Percentiles rank a stretch among this genome's conserved stretches.
Evolutionary conservation across 2,329 filamentous ascomycete genomes (phyloP).

Genomic region (Microdochium nivale): DNA sequence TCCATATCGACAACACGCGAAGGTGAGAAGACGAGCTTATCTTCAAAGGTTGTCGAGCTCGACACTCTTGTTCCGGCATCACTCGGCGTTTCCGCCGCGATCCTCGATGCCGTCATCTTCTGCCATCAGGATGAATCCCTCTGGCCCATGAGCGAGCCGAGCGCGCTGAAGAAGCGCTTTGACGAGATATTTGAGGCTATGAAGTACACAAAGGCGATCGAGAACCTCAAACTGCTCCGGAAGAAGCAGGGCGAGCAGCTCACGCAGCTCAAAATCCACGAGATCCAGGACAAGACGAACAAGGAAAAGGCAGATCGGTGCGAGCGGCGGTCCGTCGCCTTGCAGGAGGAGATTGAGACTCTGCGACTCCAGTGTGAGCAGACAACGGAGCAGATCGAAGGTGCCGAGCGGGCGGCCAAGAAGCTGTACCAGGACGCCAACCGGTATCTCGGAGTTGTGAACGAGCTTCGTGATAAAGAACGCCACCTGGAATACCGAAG

Average conservation of each 20-base stretch:
- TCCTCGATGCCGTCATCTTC: constrained; percentile 93
- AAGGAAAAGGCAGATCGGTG: constrained; percentile 75
- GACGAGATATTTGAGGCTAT: constrained; percentile 96
- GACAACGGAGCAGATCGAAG: constrained; percentile 51
- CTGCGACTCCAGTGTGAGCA: constrained; percentile 49
- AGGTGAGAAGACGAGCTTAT: constrained; percentile 71
- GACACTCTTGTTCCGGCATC: constrained; percentile 78
- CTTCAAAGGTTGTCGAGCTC: constrained; percentile 71
- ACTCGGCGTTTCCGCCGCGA: constrained; percentile 80
- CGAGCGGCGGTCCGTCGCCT: constrained; percentile 53
- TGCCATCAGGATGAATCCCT: constrained; percentile 97
- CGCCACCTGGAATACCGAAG: constrained; percentile 65
- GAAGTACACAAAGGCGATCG: constrained; percentile 96
- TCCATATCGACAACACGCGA: constrained; percentile 67
- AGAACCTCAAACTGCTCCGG: constrained; percentile 79
- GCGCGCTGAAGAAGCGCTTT: constrained; percentile 82
- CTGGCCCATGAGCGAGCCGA: constrained; percentile 90
- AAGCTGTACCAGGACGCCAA: constrained; percentile 66
- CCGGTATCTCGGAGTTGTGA: constrained; percentile 65
- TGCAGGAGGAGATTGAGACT: constrained; percentile 58
- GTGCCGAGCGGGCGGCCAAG: constrained; percentile 47
- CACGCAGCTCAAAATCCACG: constrained; percentile 61
- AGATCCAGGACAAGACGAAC: constrained; percentile 69
- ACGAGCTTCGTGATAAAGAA: constrained; percentile 66
- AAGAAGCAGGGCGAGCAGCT: constrained; percentile 78